These are phyloP conservation scores for Musa acuminata DNA, from an alignment of 176 grass and related monocot genomes.

Conservation along the genomic window DNA sequence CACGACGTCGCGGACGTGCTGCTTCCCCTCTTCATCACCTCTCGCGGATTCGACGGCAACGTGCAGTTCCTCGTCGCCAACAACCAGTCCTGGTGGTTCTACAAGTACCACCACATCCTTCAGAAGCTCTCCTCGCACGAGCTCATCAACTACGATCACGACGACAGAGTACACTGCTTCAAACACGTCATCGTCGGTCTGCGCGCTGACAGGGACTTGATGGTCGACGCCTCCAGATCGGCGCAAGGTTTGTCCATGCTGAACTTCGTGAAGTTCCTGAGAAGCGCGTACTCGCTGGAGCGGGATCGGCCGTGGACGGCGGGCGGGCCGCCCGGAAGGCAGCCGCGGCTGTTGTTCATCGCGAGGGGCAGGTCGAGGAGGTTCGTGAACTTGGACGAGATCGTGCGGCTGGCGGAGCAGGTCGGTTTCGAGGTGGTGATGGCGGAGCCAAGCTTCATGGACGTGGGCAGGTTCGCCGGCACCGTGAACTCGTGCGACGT, in stretches of 20 bases:
- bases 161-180: slow-evolving; percentile 55
- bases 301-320: slow-evolving; percentile 21
- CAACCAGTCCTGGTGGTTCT: slow-evolving; percentile 45
- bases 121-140: slow-evolving; percentile 46
- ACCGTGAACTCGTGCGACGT: too few species aligned
- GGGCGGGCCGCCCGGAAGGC: background rate
- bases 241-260: slow-evolving; percentile 40
- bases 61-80: slow-evolving; percentile 50
- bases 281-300: slow-evolving; percentile 35
- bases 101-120: slow-evolving; percentile 42
- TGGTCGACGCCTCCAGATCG: slow-evolving; percentile 36
- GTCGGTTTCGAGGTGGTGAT: slow-evolving; percentile 39
- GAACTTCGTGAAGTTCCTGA: slow-evolving; percentile 53
- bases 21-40: slow-evolving; percentile 62
- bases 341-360: slow-evolving; percentile 44
- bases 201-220: slow-evolving; percentile 50
- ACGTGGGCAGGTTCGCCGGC: too few species aligned
- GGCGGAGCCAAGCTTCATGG: slow-evolving; percentile 27
- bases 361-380: slow-evolving; percentile 56
- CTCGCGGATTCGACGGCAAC: slow-evolving; percentile 44
- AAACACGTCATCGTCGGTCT: slow-evolving; percentile 48
- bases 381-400: slow-evolving; percentile 46
- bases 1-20: slow-evolving; percentile 70
- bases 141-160: slow-evolving; percentile 49
- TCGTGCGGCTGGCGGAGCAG: slow-evolving; percentile 21